Evolutionary conservation across 2,329 filamentous ascomycete species (phyloP).

Genomic region (Ceratocystiopsis brevicomis): DNA sequence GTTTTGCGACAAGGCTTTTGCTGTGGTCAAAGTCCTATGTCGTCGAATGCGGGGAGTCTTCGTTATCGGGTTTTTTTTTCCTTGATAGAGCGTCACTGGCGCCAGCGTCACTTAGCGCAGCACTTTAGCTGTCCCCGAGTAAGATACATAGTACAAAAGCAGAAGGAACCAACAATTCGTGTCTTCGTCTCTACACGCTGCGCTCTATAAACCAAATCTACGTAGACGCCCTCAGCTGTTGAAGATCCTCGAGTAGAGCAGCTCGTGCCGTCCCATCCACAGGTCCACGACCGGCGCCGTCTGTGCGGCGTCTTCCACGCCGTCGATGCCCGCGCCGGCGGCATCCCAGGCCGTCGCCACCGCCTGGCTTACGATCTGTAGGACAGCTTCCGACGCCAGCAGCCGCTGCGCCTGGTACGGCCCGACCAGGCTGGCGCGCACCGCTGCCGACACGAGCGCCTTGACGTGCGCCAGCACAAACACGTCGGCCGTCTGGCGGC

Average conservation of each 20-base stretch:
- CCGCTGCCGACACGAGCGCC: constrained; percentile 56
- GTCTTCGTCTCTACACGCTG: too few species aligned
- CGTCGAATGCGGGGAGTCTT: too few species aligned
- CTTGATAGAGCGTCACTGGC: too few species aligned
- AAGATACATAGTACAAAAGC: too few species aligned
- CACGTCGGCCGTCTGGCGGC: constrained; percentile 49
- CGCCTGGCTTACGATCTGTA: constrained; percentile 34
- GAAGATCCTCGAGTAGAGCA: constrained; percentile 71
- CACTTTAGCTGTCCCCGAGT: too few species aligned
- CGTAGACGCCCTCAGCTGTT: constrained; percentile 40
- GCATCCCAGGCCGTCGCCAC: constrained; percentile 42
- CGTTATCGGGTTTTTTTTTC: too few species aligned
- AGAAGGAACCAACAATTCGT: too few species aligned
- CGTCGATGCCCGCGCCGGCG: neutral
- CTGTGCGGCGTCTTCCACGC: constrained; percentile 51
- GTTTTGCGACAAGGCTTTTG: too few species aligned
- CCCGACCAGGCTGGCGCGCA: constrained; percentile 59
- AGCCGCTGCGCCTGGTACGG: constrained; percentile 64
- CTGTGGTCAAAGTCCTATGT: too few species aligned
- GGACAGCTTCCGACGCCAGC: constrained; percentile 41
- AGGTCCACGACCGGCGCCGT: constrained; percentile 61
- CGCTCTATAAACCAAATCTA: too few species aligned
- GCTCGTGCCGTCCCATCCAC: constrained; percentile 67
- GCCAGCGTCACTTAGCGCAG: too few species aligned
- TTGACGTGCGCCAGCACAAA: constrained; percentile 63